phyloP scores from a whole-genome alignment of 2,329 filamentous ascomycete species.

The Xylariaceae sp. region DNA sequence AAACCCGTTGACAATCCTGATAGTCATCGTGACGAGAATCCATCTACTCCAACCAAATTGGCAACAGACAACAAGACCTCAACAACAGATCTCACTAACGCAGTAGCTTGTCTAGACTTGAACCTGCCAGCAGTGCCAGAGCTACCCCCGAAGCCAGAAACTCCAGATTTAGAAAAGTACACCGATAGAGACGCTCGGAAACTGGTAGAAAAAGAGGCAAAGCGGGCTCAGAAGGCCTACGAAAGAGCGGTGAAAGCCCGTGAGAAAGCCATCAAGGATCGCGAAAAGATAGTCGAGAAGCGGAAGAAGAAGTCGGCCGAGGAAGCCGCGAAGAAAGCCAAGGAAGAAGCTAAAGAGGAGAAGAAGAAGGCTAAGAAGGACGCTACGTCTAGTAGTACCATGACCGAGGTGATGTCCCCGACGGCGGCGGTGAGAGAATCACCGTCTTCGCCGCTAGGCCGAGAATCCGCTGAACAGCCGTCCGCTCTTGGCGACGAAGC shows the following conservation, averaged over 20 bases:
- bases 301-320: constrained; percentile 42
- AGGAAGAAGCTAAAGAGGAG: constrained; percentile 38
- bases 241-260: constrained; percentile 61
- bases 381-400: constrained; percentile 2
- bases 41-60: constrained; percentile 4
- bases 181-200: constrained; percentile 61
- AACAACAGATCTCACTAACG: constrained; percentile 13
- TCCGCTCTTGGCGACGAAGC: not conserved
- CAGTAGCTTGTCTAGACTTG: constrained; percentile 21
- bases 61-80: constrained; percentile 7
- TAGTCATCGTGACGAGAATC: not conserved
- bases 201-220: constrained; percentile 62
- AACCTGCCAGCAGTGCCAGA: constrained; percentile 41
- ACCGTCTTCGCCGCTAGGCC: not conserved
- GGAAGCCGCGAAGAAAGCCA: constrained; percentile 38
- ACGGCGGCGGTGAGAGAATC: not conserved
- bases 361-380: constrained; percentile 23
- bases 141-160: constrained; percentile 48
- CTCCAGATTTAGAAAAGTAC: constrained; percentile 53
- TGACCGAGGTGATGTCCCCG: not conserved
- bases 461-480: not conserved
- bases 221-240: constrained; percentile 57
- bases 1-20: not conserved
- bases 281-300: constrained; percentile 55
- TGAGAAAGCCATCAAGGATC: constrained; percentile 57